Percentiles rank a stretch among this genome's conserved stretches.
Conservation (phyloP, 169 alveolate genomes). For the Amoebophrya sp. region DNA sequence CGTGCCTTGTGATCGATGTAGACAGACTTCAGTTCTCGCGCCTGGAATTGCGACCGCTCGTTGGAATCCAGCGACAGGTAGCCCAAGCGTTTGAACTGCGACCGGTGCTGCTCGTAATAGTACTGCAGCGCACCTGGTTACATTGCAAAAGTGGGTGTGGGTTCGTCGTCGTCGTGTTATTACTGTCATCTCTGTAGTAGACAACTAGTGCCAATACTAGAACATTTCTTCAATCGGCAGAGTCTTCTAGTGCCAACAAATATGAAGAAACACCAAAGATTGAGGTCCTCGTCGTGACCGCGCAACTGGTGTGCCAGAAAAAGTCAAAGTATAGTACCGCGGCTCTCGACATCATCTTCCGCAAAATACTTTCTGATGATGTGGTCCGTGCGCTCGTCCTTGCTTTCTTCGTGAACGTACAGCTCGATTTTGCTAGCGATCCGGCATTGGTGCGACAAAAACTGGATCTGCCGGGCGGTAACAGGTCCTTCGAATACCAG, state of each 20-base stretch:
- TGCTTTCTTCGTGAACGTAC: constrained; percentile 28
- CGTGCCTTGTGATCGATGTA: constrained; percentile 67
- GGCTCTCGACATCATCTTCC: neutral
- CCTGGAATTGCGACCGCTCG: constrained; percentile 74
- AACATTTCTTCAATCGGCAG: neutral
- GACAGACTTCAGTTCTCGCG: constrained; percentile 82
- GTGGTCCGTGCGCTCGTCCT: constrained; percentile 49
- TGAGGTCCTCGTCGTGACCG: too few relatives aligned
- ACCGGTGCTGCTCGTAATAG: neutral
- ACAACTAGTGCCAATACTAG: neutral
- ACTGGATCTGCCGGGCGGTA: constrained; percentile 60
- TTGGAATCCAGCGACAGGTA: constrained; percentile 75
- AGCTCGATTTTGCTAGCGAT: constrained; percentile 74
- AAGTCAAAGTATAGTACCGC: too few relatives aligned
- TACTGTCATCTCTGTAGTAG: neutral
- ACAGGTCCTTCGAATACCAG: neutral
- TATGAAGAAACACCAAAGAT: neutral
- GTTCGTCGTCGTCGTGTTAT: neutral
- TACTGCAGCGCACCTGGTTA: neutral
- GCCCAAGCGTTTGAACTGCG: constrained; percentile 76
- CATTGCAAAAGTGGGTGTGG: neutral
- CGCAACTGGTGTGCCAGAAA: too few relatives aligned
- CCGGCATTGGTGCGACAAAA: constrained; percentile 76
- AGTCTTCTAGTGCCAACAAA: neutral
- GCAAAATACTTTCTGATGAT: neutral